These are phyloP conservation scores for Areca catechu DNA, from an alignment of 176 grass and related monocot genomes.

Conservation along the genomic window DNA sequence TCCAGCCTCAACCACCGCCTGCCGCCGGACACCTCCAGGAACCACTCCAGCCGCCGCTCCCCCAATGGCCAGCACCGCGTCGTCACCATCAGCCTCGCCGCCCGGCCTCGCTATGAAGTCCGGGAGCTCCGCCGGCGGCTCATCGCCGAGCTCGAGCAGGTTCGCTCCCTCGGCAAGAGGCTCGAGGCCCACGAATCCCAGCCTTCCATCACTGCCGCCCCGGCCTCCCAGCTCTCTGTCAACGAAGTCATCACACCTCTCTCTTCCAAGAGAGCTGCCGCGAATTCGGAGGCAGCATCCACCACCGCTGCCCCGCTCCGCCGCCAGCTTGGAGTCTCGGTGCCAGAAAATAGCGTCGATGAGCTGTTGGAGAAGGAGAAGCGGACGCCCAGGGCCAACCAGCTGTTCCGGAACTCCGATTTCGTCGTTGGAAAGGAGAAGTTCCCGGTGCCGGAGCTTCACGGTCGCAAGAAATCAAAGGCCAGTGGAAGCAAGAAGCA, in stretches of 20 bases:
- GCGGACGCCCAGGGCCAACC: slow-evolving; percentile 70
- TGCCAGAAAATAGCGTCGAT: slow-evolving; percentile 24
- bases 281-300: background rate
- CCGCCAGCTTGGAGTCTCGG: slow-evolving; percentile 34
- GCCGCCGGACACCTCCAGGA: background rate
- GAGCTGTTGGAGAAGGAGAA: slow-evolving; percentile 84
- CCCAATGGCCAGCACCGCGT: slow-evolving; percentile 29
- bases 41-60: background rate
- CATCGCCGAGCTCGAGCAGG: slow-evolving; percentile 55
- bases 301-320: slow-evolving; percentile 12
- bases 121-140: slow-evolving; percentile 54
- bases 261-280: background rate
- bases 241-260: slow-evolving; percentile 21
- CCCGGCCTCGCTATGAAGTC: slow-evolving; percentile 35
- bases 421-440: slow-evolving; percentile 88
- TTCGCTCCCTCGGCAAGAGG: slow-evolving; percentile 49
- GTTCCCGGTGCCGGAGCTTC: slow-evolving; percentile 43
- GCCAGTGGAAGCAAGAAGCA: slow-evolving; percentile 41
- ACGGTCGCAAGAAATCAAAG: slow-evolving; percentile 55
- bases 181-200: slow-evolving; percentile 27
- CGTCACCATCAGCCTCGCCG: slow-evolving; percentile 27
- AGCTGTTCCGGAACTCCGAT: slow-evolving; percentile 57
- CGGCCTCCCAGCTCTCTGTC: slow-evolving; percentile 39
- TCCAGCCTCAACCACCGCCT: slow-evolving; percentile 27
- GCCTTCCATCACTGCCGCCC: slow-evolving; percentile 20